phyloP scores from a whole-genome alignment of 352 stramenopile genomes.

The Pythium brachiatum region DNA sequence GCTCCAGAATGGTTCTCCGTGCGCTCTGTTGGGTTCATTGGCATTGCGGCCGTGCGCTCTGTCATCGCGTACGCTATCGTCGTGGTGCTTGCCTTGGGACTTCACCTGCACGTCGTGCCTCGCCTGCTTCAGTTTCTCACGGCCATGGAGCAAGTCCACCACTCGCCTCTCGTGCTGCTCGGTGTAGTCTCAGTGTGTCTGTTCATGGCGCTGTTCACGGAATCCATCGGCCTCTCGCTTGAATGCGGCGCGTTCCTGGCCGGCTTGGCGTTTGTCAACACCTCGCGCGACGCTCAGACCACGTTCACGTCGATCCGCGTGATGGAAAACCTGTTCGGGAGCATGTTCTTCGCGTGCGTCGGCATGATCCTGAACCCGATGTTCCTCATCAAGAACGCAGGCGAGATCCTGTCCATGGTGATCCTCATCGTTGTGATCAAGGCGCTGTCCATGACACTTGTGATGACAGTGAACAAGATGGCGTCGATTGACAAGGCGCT shows the following conservation, averaged over 20 bases:
- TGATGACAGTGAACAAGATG: constrained; percentile 75
- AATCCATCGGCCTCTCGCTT: constrained; percentile 77
- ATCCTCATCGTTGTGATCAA: constrained; percentile 79
- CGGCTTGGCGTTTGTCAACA: constrained; percentile 76
- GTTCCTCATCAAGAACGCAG: constrained; percentile 74
- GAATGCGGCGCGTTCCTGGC: constrained; percentile 84
- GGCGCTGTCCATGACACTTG: constrained; percentile 60
- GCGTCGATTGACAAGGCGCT: constrained; percentile 75
- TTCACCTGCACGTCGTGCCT: constrained; percentile 74
- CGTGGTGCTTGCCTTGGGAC: constrained; percentile 57
- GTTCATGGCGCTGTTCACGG: constrained; percentile 83
- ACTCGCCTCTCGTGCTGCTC: constrained; percentile 71
- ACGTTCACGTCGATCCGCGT: constrained; percentile 84
- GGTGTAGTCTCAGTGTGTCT: constrained; percentile 84
- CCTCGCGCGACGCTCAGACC: constrained; percentile 55
- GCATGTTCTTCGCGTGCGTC: constrained; percentile 88
- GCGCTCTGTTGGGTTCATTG: constrained; percentile 66
- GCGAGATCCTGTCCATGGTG: constrained; percentile 82
- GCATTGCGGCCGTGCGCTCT: constrained; percentile 63
- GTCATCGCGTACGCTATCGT: constrained; percentile 73
- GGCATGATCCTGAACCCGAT: constrained; percentile 87
- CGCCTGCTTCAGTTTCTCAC: constrained; percentile 68
- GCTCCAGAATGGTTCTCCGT: constrained; percentile 85
- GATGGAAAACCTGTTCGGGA: constrained; percentile 87
- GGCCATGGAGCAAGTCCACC: constrained; percentile 80